Percentiles rank a stretch among this genome's conserved stretches.
Evolutionary conservation across 140 eudicot species (phyloP).

Genomic region (Stevia rebaudiana): DNA sequence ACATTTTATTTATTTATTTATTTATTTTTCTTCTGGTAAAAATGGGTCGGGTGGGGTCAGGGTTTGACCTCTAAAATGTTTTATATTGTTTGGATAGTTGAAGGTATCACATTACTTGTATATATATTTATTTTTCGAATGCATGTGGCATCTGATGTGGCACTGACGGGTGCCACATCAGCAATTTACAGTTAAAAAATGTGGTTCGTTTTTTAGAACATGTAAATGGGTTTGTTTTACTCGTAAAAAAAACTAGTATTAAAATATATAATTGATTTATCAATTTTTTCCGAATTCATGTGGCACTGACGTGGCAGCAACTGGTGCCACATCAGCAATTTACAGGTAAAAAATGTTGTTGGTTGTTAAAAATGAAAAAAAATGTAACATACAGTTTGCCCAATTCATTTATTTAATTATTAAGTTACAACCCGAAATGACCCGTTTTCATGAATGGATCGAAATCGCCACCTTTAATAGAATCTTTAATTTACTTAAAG

Average conservation of each 20-base stretch:
- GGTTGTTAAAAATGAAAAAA: background rate
- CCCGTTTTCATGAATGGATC: background rate
- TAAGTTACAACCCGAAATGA: background rate
- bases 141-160: background rate
- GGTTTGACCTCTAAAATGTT: background rate
- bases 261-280: too few relatives aligned
- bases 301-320: background rate
- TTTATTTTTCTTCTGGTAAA: background rate
- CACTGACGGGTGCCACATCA: background rate
- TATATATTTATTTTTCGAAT: background rate
- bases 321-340: background rate
- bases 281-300: too few relatives aligned
- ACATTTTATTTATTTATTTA: too few relatives aligned
- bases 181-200: background rate
- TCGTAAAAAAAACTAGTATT: too few relatives aligned
- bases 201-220: background rate
- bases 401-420: background rate
- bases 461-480: background rate
- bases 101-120: too few relatives aligned
- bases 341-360: background rate
- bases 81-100: background rate
- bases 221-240: too few relatives aligned
- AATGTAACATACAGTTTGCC: background rate
- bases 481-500: background rate
- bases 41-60: background rate